Percentiles rank a stretch among this genome's conserved stretches.
phyloP scores from a whole-genome alignment of 75 land plant species.

The Larix kaempferi region DNA sequence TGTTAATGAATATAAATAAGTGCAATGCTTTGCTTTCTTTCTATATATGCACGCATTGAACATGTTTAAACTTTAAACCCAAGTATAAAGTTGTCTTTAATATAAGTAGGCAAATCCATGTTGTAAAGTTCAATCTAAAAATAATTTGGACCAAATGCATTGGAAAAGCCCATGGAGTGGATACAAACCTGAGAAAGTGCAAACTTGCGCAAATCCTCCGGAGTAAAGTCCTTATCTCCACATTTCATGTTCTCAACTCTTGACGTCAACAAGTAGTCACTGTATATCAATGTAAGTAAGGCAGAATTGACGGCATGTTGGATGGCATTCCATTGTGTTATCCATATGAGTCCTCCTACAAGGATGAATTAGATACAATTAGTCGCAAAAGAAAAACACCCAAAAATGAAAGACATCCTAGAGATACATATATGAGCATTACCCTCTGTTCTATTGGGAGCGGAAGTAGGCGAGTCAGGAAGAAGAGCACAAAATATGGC shows the following conservation, averaged over 20 bases:
- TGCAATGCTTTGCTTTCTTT: not conserved
- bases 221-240: conserved; percentile 42
- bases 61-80: too few relatives aligned
- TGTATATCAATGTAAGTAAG: conserved; percentile 74
- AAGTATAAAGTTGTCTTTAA: too few relatives aligned
- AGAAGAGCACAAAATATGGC: conserved; percentile 84
- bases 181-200: conserved; percentile 74
- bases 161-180: not conserved
- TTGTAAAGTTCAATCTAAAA: not conserved
- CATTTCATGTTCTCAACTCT: conserved; percentile 40
- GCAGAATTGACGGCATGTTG: conserved; percentile 84
- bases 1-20: not conserved
- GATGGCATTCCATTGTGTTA: conserved; percentile 65
- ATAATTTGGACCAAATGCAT: too few relatives aligned
- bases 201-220: conserved; percentile 67
- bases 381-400: not conserved
- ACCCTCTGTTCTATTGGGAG: conserved; percentile 78
- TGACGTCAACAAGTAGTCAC: conserved; percentile 83
- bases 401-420: not conserved
- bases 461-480: conserved; percentile 85
- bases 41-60: too few relatives aligned
- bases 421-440: not conserved
- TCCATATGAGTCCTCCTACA: conserved; percentile 90
- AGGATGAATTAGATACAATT: not conserved
- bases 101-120: not conserved